Evolutionary conservation across 1,139 yeast genomes (phyloP).

Genomic region (Arxiozyma heterogenica): DNA sequence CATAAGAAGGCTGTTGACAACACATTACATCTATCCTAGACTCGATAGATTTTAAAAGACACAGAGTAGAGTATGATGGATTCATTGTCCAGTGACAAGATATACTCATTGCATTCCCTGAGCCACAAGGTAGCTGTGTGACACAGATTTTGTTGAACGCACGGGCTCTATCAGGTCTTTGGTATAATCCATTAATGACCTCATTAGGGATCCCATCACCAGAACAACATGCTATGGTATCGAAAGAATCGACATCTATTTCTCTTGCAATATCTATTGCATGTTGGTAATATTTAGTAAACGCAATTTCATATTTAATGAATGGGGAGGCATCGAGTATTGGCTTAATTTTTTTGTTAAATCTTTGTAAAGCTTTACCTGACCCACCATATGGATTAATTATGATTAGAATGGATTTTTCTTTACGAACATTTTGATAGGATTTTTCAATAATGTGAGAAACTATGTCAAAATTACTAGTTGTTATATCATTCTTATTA

Average conservation of each 20-base stretch:
- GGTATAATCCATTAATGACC: constrained; percentile 74
- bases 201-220: constrained; percentile 98
- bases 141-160: constrained; percentile 63
- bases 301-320: constrained; percentile 45
- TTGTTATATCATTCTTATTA: background rate
- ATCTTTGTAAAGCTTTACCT: constrained; percentile 61
- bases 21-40: constrained; percentile 77
- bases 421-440: constrained; percentile 34
- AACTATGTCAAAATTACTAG: constrained; percentile 19
- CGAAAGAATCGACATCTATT: constrained; percentile 50
- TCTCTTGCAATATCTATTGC: constrained; percentile 62
- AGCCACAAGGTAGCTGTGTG: constrained; percentile 89
- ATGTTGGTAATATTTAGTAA: constrained; percentile 63
- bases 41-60: constrained; percentile 59
- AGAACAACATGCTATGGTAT: constrained; percentile 79
- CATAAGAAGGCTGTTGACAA: constrained; percentile 45
- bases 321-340: constrained; percentile 56
- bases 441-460: constrained; percentile 34
- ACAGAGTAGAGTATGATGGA: constrained; percentile 60
- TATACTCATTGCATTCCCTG: constrained; percentile 85
- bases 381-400: constrained; percentile 88
- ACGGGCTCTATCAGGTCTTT: constrained; percentile 47
- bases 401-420: constrained; percentile 51
- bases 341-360: constrained; percentile 51
- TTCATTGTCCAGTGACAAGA: constrained; percentile 70